Evolutionary conservation across 2,329 filamentous ascomycete species (phyloP).

Genomic region (Emergomyces africanus): DNA sequence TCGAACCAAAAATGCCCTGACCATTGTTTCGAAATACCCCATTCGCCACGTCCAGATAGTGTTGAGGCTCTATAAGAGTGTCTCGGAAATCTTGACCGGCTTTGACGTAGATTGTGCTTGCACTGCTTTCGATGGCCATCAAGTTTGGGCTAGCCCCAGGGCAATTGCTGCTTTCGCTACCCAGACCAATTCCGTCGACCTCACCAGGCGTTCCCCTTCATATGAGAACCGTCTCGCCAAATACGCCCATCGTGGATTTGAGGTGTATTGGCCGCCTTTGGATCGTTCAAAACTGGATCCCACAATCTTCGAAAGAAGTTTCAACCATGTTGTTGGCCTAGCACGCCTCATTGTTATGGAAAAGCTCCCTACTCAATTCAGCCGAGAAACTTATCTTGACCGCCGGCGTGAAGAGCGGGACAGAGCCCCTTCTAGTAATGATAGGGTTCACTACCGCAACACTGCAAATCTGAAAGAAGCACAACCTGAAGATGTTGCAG

Average conservation of each 20-base stretch:
- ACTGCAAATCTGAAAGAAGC: conserved; percentile 62
- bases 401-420: conserved; percentile 61
- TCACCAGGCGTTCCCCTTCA: conserved; percentile 66
- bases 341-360: conserved; percentile 70
- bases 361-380: conserved; percentile 54
- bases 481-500: conserved; percentile 68
- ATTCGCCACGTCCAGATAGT: conserved; percentile 79
- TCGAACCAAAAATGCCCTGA: conserved; percentile 76
- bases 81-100: conserved; percentile 73
- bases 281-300: conserved; percentile 68
- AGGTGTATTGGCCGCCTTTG: conserved; percentile 65
- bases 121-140: conserved; percentile 64
- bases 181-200: conserved; percentile 68
- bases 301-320: conserved; percentile 75
- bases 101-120: conserved; percentile 83
- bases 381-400: conserved; percentile 57
- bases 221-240: conserved; percentile 82
- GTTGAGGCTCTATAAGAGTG: conserved; percentile 68
- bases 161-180: conserved; percentile 69
- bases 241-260: conserved; percentile 73
- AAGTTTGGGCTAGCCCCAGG: conserved; percentile 67
- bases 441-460: conserved; percentile 32
- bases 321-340: conserved; percentile 60
- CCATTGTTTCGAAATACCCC: conserved; percentile 72
- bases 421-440: conserved; percentile 44